Evolutionary conservation across 441 rosid species (phyloP), one percentile per base, ranked within the genome.

Genomic region (Isatis lusitanica): DNA sequence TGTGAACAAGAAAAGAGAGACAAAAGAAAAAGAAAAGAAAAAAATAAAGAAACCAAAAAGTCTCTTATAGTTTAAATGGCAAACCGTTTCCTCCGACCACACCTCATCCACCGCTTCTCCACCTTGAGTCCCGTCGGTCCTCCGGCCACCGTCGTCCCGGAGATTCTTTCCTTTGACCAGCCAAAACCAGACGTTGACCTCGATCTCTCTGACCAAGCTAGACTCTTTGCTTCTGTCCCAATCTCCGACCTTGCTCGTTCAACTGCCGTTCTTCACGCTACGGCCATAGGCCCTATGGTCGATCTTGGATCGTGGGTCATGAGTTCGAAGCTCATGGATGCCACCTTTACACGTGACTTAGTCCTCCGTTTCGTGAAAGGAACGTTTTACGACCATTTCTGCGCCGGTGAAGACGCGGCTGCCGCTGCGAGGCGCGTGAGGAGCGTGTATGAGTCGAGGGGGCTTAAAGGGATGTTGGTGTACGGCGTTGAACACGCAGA

Each of bases 321-420:
- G 94, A 85, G 78, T 30, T 90, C 98, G 0, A 85, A 71, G 72
- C 69, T 90, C 55, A 84, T 87, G 86, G 84, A 82, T 2, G 28
- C 65, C 2, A 55, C 72, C 8, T 1, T 81, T 11, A 59, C 80
- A 13, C 85, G 94, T 0, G 83, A 77, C 3, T 16, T 74, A 6
- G 70, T 94, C 30, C 52, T 83, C 28, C 38, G 59, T 28, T 7
- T 66, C 13, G 72, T 91, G 1, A 83, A 82, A 75, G 78, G 66
- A 35, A 91, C 87, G 10, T 86, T 94, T 51, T 91, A 80, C 17
- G 89, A 88, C 60, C 98, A 91, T 70, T 94, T 93, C 43, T 91
- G 94, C 4, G 97, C 89, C 0, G 97, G 98, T 0, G 96, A 91
- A 75, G 74, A 73, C 16, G 63, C 79, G 0, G 56, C 16, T 4